Evolutionary conservation across 495 filamentous ascomycete species (phyloP).

Genomic region (Astrocystis sublimbata): DNA sequence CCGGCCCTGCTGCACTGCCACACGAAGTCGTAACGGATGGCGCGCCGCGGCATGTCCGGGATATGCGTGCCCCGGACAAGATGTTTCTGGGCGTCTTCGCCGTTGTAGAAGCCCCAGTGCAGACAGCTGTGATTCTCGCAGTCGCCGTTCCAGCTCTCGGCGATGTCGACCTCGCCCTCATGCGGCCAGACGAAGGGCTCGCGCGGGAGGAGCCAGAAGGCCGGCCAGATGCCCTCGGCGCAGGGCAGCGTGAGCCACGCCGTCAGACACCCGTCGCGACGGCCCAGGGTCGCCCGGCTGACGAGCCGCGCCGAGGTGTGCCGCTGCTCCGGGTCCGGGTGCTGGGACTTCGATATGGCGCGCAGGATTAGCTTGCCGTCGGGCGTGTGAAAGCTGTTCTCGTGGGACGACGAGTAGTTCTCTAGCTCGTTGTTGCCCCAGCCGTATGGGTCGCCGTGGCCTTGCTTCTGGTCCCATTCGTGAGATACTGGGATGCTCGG

Average conservation of each 20-base stretch:
- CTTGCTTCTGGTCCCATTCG: conserved; percentile 38
- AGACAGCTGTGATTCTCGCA: conserved; percentile 44
- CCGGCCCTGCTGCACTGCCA: conserved; percentile 36
- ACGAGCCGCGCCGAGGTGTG: conserved; percentile 46
- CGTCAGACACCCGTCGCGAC: conserved; percentile 39
- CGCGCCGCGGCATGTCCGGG: conserved; percentile 26
- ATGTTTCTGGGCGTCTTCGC: conserved; percentile 46
- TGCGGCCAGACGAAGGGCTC: conserved; percentile 56
- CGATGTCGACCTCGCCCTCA: conserved; percentile 63
- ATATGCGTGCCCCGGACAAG: conserved; percentile 38
- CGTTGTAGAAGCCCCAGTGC: conserved; percentile 49
- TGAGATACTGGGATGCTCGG: conserved; percentile 33
- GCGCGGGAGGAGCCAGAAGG: conserved; percentile 47
- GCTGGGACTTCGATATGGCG: conserved; percentile 29
- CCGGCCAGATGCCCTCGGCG: conserved; percentile 45
- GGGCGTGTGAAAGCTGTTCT: conserved; percentile 42
- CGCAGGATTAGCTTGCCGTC: conserved; percentile 43
- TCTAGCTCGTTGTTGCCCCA: conserved; percentile 51
- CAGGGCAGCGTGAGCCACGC: conserved; percentile 38
- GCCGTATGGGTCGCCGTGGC: conserved; percentile 42
- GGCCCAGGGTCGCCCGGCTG: conserved; percentile 37
- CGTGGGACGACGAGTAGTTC: conserved; percentile 38
- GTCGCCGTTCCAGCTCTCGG: conserved; percentile 51
- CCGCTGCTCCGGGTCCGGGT: conserved; percentile 29
- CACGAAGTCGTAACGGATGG: conserved; percentile 37